Evolutionary conservation across 2,329 filamentous ascomycete species (phyloP).

Genomic region (Phialophora chinensis): DNA sequence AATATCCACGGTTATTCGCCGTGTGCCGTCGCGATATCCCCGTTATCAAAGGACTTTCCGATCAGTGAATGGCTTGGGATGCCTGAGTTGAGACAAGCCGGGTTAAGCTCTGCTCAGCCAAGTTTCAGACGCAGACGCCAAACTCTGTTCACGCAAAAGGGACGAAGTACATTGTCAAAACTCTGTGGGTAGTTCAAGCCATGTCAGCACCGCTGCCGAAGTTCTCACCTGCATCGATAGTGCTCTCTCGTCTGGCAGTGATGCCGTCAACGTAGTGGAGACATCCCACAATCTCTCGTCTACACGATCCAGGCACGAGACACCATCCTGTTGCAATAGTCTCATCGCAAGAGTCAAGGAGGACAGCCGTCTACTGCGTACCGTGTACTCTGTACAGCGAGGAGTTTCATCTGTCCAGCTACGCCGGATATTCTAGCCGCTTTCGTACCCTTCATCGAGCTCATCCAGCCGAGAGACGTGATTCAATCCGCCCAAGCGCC

Average conservation of each 20-base stretch:
- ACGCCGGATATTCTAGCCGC: not conserved
- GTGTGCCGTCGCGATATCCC: not conserved
- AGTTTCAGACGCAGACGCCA: not conserved
- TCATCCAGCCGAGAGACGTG: not conserved
- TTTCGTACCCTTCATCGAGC: not conserved
- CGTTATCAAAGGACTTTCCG: not conserved
- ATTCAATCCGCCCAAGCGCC: not conserved
- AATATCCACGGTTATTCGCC: not conserved
- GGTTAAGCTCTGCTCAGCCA: not conserved
- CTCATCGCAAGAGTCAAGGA: not conserved
- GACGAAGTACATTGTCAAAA: not conserved
- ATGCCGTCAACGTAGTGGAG: too few species aligned
- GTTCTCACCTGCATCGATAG: conserved; percentile 1
- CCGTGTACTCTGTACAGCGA: too few species aligned
- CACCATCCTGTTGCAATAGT: not conserved
- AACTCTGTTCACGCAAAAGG: not conserved
- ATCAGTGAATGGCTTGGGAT: not conserved
- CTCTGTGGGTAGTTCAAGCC: not conserved
- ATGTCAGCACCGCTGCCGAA: not conserved
- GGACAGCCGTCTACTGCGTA: too few species aligned
- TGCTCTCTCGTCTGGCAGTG: not conserved
- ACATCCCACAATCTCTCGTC: not conserved
- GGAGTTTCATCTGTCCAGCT: not conserved
- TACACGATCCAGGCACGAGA: not conserved
- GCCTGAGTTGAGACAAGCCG: not conserved